Evolutionary conservation across 1,139 yeast species (phyloP).

Genomic region (Keqinozyma sinolaborantium): DNA sequence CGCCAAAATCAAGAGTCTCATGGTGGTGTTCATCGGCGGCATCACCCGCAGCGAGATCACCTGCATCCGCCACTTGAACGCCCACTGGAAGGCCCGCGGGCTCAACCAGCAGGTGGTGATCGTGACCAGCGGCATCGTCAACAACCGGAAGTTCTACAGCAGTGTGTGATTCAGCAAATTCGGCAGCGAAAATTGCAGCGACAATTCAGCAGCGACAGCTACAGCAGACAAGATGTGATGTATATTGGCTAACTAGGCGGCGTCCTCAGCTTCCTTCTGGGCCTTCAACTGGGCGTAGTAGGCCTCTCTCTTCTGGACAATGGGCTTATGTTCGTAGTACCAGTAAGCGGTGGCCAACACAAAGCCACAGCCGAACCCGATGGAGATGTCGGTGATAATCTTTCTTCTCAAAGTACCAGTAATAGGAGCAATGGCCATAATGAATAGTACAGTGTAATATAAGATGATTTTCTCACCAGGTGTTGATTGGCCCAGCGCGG

Average conservation of each 20-base stretch:
- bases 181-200: too few relatives aligned
- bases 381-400: constrained; percentile 73
- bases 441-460: constrained; percentile 2
- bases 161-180: too few relatives aligned
- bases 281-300: constrained; percentile 75
- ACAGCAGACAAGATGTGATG: neutral
- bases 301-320: constrained; percentile 74
- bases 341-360: constrained; percentile 30
- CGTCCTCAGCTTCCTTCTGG: constrained; percentile 68
- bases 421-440: constrained; percentile 89
- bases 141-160: constrained; percentile 23
- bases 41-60: constrained; percentile 76
- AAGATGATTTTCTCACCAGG: neutral
- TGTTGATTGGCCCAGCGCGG: neutral
- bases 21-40: constrained; percentile 65
- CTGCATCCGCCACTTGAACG: constrained; percentile 56
- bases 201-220: too few relatives aligned
- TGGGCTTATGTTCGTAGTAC: constrained; percentile 58
- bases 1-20: constrained; percentile 26
- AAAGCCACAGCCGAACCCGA: constrained; percentile 54
- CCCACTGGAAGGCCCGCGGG: constrained; percentile 25
- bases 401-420: constrained; percentile 81
- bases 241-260: constrained; percentile 12
- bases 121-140: constrained; percentile 56
- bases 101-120: constrained; percentile 44